Conservation (phyloP, 305 asterid genomes). For the Andrographis paniculata region DNA sequence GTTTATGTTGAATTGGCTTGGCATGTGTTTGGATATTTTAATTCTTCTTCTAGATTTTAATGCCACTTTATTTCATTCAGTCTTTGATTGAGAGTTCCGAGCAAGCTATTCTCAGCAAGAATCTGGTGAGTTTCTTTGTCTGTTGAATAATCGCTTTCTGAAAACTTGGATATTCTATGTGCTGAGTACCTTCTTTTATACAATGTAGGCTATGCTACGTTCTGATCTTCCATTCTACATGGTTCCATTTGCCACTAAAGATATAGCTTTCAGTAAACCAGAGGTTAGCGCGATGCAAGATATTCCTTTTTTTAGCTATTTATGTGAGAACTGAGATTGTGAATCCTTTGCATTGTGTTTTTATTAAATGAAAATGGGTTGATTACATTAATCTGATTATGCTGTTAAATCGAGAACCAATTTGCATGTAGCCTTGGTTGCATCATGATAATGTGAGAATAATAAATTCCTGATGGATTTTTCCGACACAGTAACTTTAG, state of each 20-base stretch:
- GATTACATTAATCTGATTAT: too few relatives aligned
- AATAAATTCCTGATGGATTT: too few relatives aligned
- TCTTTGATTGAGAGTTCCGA: slow-evolving; percentile 62
- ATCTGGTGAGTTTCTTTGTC: slow-evolving; percentile 49
- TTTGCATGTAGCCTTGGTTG: too few relatives aligned
- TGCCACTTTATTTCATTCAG: slow-evolving; percentile 32
- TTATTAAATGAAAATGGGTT: too few relatives aligned
- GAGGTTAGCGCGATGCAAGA: slow-evolving; percentile 40
- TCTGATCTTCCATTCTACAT: slow-evolving; percentile 88
- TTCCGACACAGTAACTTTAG: too few relatives aligned
- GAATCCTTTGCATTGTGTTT: too few relatives aligned
- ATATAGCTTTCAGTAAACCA: slow-evolving; percentile 63
- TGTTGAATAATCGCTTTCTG: slow-evolving; percentile 14
- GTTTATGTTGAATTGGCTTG: slow-evolving; percentile 7
- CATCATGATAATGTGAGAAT: too few relatives aligned
- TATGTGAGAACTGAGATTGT: too few relatives aligned
- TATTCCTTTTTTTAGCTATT: neutral
- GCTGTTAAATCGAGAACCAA: too few relatives aligned
- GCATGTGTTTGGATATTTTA: slow-evolving; percentile 7
- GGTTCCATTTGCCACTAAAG: slow-evolving; percentile 76
- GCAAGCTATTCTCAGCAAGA: slow-evolving; percentile 88
- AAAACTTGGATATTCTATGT: slow-evolving; percentile 13
- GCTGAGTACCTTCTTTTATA: slow-evolving; percentile 22
- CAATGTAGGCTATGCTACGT: slow-evolving; percentile 74
- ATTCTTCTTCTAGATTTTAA: slow-evolving; percentile 6